These are phyloP conservation scores for Termitomyces sp. DNA, from an alignment of 768 basidiomycete species.

Conservation along the genomic window DNA sequence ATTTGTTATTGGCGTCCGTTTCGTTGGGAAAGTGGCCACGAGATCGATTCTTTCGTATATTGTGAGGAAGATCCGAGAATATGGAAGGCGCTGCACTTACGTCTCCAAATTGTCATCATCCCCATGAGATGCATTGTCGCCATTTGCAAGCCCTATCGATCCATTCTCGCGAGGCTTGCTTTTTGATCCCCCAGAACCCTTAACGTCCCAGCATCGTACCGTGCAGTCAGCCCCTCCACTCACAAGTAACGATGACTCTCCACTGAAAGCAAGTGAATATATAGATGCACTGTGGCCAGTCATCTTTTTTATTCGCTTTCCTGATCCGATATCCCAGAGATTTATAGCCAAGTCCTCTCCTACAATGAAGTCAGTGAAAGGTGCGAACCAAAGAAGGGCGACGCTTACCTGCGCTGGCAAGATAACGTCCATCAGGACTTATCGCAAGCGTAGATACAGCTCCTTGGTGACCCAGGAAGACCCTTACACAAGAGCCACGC, in stretches of 20 bases:
- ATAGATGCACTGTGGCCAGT: constrained; percentile 87
- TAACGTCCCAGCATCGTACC: constrained; percentile 98
- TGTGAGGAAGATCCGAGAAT: constrained; percentile 7
- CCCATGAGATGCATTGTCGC: constrained; percentile 24
- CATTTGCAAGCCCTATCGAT: constrained; percentile 13
- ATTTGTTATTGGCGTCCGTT: constrained; percentile 89
- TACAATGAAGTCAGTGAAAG: constrained; percentile 19
- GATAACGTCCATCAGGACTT: constrained; percentile 90
- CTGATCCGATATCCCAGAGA: constrained; percentile 96
- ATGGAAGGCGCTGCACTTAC: constrained; percentile 38
- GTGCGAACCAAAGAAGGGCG: constrained; percentile 1
- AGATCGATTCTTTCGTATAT: constrained; percentile 63
- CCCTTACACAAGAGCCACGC: constrained; percentile 85
- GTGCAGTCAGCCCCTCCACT: constrained; percentile 95
- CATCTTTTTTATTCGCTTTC: constrained; percentile 94
- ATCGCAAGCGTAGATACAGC: constrained; percentile 81
- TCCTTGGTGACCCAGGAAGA: constrained; percentile 95
- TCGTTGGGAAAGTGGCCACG: constrained; percentile 89
- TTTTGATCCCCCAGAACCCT: constrained; percentile 61
- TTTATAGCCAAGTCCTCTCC: constrained; percentile 92
- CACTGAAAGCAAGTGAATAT: constrained; percentile 87
- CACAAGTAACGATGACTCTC: constrained; percentile 85
- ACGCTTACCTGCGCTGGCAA: constrained; percentile 77
- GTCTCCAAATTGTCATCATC: constrained; percentile 65
- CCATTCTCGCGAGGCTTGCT: constrained; percentile 58